These are phyloP conservation scores for Diaporthe humulicola DNA, from an alignment of 2,329 filamentous ascomycete genomes.

Conservation along the genomic window DNA sequence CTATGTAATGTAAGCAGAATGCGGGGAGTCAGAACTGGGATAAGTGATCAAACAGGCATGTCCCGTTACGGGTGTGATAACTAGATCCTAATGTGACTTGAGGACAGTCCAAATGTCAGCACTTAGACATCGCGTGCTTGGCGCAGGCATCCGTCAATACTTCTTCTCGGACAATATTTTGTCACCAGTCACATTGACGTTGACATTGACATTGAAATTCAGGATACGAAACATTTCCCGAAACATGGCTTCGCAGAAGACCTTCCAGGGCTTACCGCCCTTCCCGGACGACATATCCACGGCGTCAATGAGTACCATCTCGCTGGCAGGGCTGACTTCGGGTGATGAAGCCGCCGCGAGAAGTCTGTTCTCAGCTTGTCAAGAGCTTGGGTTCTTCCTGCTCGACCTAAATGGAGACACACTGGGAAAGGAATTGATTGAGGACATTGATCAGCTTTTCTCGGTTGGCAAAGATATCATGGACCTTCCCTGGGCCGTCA, in stretches of 20 bases:
- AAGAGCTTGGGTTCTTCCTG: slow-evolving; percentile 42
- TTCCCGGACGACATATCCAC: slow-evolving; percentile 42
- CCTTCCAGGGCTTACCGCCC: slow-evolving; percentile 37
- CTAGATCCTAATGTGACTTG: background rate
- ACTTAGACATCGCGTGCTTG: background rate
- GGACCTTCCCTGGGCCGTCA: slow-evolving; percentile 6
- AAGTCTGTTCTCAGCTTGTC: slow-evolving; percentile 27
- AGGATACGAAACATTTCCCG: fast-evolving
- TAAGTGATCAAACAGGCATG: background rate
- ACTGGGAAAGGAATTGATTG: background rate
- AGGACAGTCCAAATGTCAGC: background rate
- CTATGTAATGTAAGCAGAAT: background rate
- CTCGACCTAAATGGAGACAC: slow-evolving; percentile 39
- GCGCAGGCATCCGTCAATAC: background rate
- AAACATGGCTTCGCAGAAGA: slow-evolving; percentile 32
- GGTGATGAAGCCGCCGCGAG: slow-evolving; percentile 24
- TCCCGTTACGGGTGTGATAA: background rate
- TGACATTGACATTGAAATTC: too few relatives aligned
- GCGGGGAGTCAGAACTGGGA: background rate
- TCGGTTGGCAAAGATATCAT: slow-evolving; percentile 4
- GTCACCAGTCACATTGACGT: background rate
- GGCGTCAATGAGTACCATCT: slow-evolving; percentile 37
- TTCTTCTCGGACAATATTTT: background rate
- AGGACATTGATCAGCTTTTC: slow-evolving; percentile 9
- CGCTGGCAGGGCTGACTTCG: slow-evolving; percentile 14